A percentile compares a stretch with the other conserved stretches of the same genome.
phyloP scores from a whole-genome alignment of 2,329 filamentous ascomycete species.

The Hypoxylon sp. region DNA sequence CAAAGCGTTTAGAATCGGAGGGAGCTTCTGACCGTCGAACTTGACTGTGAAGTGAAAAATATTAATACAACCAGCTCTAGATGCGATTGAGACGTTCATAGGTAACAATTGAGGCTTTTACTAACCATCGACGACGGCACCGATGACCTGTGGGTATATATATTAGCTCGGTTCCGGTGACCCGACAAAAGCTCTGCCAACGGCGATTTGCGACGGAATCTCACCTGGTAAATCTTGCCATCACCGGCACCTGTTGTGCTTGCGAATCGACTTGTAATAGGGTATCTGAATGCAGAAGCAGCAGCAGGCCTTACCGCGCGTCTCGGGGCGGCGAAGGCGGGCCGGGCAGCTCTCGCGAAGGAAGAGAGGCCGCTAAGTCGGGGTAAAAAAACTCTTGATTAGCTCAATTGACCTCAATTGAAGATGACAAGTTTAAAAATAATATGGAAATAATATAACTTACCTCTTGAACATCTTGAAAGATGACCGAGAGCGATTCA shows the following conservation, averaged over 20 bases:
- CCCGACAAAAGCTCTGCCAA: conserved; percentile 30
- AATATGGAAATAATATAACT: conserved; percentile 52
- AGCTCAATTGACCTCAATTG: conserved; percentile 65
- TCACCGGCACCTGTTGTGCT: conserved; percentile 66
- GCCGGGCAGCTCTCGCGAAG: conserved; percentile 67
- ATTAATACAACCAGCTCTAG: conserved; percentile 36
- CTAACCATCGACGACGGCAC: conserved; percentile 98
- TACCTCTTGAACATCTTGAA: conserved; percentile 86
- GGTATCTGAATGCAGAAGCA: conserved; percentile 62
- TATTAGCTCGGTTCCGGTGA: conserved; percentile 46
- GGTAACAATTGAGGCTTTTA: conserved; percentile 43
- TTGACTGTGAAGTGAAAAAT: conserved; percentile 73
- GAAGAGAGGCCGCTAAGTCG: conserved; percentile 70
- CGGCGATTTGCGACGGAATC: conserved; percentile 37
- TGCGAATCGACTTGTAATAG: conserved; percentile 66
- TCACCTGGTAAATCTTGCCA: conserved; percentile 75
- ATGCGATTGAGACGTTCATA: conserved; percentile 13
- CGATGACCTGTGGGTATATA: conserved; percentile 84
- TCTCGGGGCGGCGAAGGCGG: conserved; percentile 66
- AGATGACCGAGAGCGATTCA: conserved; percentile 72
- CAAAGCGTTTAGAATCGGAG: conserved; percentile 96
- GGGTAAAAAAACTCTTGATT: conserved; percentile 48
- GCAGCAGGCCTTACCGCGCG: conserved; percentile 65
- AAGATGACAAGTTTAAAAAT: conserved; percentile 41
- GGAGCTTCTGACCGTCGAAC: conserved; percentile 93